A percentile compares a stretch with the other conserved stretches of the same genome.
These are phyloP conservation scores for Colletotrichum simmondsii DNA, from an alignment of 2,329 filamentous ascomycete species.

Conservation along the genomic window DNA sequence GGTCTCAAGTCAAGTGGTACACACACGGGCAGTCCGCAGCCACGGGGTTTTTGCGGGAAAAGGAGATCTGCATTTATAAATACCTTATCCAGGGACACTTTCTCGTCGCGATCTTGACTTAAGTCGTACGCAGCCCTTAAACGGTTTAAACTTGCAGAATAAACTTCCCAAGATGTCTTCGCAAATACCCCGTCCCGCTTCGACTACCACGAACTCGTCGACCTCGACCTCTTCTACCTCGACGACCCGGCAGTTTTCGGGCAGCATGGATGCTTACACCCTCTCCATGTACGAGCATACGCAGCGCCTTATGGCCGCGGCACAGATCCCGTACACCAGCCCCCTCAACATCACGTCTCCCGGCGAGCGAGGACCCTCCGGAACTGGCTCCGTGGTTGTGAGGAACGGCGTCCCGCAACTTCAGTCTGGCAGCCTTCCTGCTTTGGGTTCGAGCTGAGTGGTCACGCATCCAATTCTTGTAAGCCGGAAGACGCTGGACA, in stretches of 20 bases:
- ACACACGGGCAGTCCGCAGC: background rate
- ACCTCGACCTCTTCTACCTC: background rate
- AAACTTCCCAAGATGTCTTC: background rate
- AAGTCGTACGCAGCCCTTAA: background rate
- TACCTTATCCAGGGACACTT: conserved; percentile 2
- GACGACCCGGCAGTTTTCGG: background rate
- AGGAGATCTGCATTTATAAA: conserved; percentile 14
- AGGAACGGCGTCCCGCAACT: background rate
- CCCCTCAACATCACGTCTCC: background rate
- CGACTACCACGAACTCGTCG: background rate
- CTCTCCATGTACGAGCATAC: conserved; percentile 14
- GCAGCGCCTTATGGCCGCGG: background rate
- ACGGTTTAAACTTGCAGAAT: background rate
- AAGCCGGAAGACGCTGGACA: background rate
- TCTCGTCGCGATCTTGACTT: background rate
- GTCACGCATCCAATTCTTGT: background rate
- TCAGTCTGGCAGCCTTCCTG: background rate
- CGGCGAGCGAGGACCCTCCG: background rate
- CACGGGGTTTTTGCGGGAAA: background rate
- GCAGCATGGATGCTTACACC: conserved; percentile 2
- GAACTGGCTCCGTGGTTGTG: background rate
- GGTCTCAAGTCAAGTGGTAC: too few species aligned
- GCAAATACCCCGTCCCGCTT: background rate
- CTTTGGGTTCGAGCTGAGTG: background rate
- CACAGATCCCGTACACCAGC: conserved; percentile 1